Evolutionary conservation across 2,329 filamentous ascomycete species (phyloP), one percentile per base, ranked within the genome.

Genomic region (Hymenoscyphus albidus): DNA sequence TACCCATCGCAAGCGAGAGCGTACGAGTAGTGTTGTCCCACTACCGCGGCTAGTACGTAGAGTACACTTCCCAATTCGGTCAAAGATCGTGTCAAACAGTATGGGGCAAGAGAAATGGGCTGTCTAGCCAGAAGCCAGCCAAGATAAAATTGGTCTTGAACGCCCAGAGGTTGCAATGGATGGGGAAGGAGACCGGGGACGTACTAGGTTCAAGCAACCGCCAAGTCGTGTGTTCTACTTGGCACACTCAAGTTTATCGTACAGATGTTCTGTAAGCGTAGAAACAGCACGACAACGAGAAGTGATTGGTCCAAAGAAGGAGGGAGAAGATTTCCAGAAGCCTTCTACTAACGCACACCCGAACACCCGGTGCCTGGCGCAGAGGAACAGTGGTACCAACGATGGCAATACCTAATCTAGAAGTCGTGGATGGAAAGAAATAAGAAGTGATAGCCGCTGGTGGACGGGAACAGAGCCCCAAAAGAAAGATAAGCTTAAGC

Each of bases 141-240:
- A 35, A 48, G 58, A 16, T 38, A 18, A 32, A 22, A 38, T 27
- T 58, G 32, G 56, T 58, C 38, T 38, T 40, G 51, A 22, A 62
- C 57, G 51, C 22, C 22, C 48, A 27, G 35, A 27, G 61, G 51
- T 62, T 62, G 38, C 18, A 42, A 56, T 58, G 35, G 22, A 62
- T 62, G 22, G 18, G 61, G 61, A 57, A 62, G 61, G 61, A 57
- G 61, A 27, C 48, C 22, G 44, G 44, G 2, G 22, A 9, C 5
- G 44, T 51, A 51, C 44, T 51, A n/a, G 44, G 44, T 51, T 51
- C 44, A 57, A 58, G 9, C 14, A 22, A 39, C 56, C 10, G 61
- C 61, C 56, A 62, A 62, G 61, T 35, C 16, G 39, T 58, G 40
- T 58, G 38, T 54, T 22, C 39, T 51, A 7, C 61, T 62, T 62